These are phyloP conservation scores for Pseudocercospora vitis DNA, from an alignment of 2,329 filamentous ascomycete genomes.

Conservation along the genomic window DNA sequence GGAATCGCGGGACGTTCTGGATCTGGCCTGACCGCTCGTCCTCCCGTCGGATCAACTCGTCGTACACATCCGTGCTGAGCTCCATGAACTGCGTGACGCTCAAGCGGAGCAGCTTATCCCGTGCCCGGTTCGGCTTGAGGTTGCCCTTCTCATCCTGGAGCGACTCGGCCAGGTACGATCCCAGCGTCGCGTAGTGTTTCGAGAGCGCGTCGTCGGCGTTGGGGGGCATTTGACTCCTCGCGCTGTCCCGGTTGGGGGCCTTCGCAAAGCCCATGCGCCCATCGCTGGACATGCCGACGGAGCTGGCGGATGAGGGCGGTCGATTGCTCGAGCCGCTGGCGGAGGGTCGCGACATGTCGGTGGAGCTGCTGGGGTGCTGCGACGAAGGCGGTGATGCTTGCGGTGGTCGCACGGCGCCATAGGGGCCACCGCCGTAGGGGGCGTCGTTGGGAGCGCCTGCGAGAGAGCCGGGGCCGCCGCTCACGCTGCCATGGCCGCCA, in stretches of 20 bases:
- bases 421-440: slow-evolving; percentile 33
- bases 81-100: slow-evolving; percentile 95
- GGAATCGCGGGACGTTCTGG: slow-evolving; percentile 64
- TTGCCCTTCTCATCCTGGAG: slow-evolving; percentile 73
- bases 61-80: slow-evolving; percentile 94
- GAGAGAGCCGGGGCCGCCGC: slow-evolving; percentile 12
- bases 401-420: slow-evolving; percentile 33
- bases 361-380: slow-evolving; percentile 43
- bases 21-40: slow-evolving; percentile 53
- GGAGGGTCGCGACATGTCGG: slow-evolving; percentile 51
- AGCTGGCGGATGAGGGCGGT: slow-evolving; percentile 82
- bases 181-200: slow-evolving; percentile 80
- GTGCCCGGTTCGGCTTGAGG: slow-evolving; percentile 78
- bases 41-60: slow-evolving; percentile 87
- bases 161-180: slow-evolving; percentile 68
- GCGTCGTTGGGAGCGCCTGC: slow-evolving; percentile 26
- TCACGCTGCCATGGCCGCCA: slow-evolving; percentile 19
- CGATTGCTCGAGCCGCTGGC: slow-evolving; percentile 50
- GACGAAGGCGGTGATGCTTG: slow-evolving; percentile 33
- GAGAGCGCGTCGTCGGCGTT: slow-evolving; percentile 65
- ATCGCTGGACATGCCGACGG: slow-evolving; percentile 80
- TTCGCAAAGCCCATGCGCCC: slow-evolving; percentile 53
- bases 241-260: slow-evolving; percentile 48
- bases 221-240: slow-evolving; percentile 52
- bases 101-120: slow-evolving; percentile 88